Conservation (phyloP, 2,329 filamentous ascomycete species). For the Alternaria burnsii region DNA sequence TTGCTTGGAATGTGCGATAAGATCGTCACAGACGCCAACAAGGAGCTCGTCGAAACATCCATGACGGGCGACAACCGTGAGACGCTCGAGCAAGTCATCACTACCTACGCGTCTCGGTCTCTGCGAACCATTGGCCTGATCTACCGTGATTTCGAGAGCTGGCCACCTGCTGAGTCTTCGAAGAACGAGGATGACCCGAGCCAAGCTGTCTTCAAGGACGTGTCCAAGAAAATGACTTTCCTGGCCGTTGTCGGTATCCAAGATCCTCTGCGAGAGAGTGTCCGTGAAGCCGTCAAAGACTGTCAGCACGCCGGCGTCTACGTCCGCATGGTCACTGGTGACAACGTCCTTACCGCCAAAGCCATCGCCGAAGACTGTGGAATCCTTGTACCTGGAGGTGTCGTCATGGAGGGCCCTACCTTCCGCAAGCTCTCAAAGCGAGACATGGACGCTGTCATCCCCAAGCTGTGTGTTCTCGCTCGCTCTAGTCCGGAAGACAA, state of each 20-base stretch:
- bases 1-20: conserved; percentile 57
- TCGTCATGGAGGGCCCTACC: conserved; percentile 80
- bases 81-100: conserved; percentile 72
- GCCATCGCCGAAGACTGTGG: conserved; percentile 82
- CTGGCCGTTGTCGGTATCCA: conserved; percentile 80
- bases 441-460: conserved; percentile 65
- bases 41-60: conserved; percentile 61
- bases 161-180: conserved; percentile 73
- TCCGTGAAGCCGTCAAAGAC: conserved; percentile 74
- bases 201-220: conserved; percentile 70
- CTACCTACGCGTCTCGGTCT: conserved; percentile 79
- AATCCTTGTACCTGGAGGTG: conserved; percentile 73
- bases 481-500: conserved; percentile 76
- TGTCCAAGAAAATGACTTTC: conserved; percentile 78
- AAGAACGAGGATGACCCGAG: conserved; percentile 67
- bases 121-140: conserved; percentile 85
- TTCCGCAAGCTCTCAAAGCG: conserved; percentile 75
- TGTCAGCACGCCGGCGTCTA: conserved; percentile 81
- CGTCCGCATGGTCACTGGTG: conserved; percentile 86
- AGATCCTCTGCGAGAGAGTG: conserved; percentile 78
- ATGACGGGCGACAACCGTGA: conserved; percentile 67
- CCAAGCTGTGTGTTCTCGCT: conserved; percentile 72
- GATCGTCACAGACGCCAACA: conserved; percentile 68
- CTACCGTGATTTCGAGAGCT: conserved; percentile 82
- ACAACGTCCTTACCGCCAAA: conserved; percentile 80